Percentiles rank a stretch among this genome's conserved stretches.
These are phyloP conservation scores for Biscogniauxia mediterranea DNA, from an alignment of 2,329 filamentous ascomycete genomes.

Conservation along the genomic window DNA sequence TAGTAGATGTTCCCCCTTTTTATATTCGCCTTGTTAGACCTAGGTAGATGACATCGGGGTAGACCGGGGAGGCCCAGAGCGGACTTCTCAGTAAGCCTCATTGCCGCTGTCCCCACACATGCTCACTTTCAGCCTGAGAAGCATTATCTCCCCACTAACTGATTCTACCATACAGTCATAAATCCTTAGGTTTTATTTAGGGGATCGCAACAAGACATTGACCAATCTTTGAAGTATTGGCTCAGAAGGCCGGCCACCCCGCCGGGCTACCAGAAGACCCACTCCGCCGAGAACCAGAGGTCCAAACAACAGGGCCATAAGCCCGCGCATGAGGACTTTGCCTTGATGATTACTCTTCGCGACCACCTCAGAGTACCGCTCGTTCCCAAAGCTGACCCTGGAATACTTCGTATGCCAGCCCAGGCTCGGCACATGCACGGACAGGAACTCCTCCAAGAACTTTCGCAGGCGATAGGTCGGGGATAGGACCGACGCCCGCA, in stretches of 20 bases:
- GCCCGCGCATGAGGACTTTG: conserved; percentile 50
- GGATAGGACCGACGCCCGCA: conserved; percentile 81
- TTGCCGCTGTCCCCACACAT: background rate
- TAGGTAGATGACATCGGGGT: background rate
- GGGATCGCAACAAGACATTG: conserved; percentile 5
- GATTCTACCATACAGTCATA: background rate
- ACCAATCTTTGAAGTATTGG: conserved; percentile 12
- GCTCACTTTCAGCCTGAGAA: conserved; percentile 7
- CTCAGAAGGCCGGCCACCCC: conserved; percentile 5
- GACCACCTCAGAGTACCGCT: conserved; percentile 83
- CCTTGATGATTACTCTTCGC: conserved; percentile 68
- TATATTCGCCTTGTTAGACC: background rate
- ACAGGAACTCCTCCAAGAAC: conserved; percentile 79
- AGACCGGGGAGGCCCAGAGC: background rate
- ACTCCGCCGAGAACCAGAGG: conserved; percentile 22
- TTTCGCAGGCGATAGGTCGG: conserved; percentile 79
- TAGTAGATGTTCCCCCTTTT: background rate
- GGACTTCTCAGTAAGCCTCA: background rate
- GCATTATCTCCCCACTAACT: background rate
- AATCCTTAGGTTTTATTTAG: background rate
- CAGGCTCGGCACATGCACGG: conserved; percentile 69
- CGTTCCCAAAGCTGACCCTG: conserved; percentile 89
- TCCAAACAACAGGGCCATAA: conserved; percentile 36
- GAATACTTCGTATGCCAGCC: conserved; percentile 94
- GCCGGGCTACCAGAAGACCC: conserved; percentile 16